Base-by-base conservation (phyloP, 192 early-diverging fungal genomes). In the Oehlia diaphana region DNA sequence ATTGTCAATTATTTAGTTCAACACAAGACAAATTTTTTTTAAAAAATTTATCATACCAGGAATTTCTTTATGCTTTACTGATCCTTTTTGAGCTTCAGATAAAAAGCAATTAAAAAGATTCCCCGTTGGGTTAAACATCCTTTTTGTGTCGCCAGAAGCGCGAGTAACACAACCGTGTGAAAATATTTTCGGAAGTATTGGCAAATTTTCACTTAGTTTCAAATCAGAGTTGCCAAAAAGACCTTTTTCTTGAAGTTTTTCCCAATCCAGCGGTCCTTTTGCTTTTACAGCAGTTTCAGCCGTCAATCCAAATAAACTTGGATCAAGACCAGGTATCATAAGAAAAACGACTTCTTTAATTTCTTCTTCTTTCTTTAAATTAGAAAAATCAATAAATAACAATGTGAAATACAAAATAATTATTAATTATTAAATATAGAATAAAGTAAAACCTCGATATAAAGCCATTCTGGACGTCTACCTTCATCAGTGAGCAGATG, bases 311-410 rank as follows among this genome's bases (percentile, higher is more conserved):
- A 66, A 66, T 6, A 66, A 33, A 33, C 64, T 33, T 14, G 64
- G 64, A 33, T 35, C 64, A 66, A 66, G 26, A 16, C 64, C 64
- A 10, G 64, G 64, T 26, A 66, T 33, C 64, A 66, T 66, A 16
- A 66, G 64, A 66, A 33, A 33, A 66, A 66, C 64, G 23, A 66
- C 64, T 5, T 66, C 35, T 66, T 33, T 66, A 33, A 66, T 66
- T 13, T 66, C 28, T 14, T 66, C 5, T 13, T 0, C n/a, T 28
- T 33, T 33, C 31, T 66, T 66, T 7, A 14, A 16, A 66, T 6
- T 16, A 58, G 10, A 21, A 21, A 66, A 14, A 33, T 16, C 7
- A 66, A 66, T 33, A 16, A 3, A 6, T 8, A 33, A 2, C 39
- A 8, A 42, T 42, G 5, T 42, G 39, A 42, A 66, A 33, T 3